phyloP scores from a whole-genome alignment of 495 filamentous ascomycete genomes.

The Cryomyces minteri region DNA sequence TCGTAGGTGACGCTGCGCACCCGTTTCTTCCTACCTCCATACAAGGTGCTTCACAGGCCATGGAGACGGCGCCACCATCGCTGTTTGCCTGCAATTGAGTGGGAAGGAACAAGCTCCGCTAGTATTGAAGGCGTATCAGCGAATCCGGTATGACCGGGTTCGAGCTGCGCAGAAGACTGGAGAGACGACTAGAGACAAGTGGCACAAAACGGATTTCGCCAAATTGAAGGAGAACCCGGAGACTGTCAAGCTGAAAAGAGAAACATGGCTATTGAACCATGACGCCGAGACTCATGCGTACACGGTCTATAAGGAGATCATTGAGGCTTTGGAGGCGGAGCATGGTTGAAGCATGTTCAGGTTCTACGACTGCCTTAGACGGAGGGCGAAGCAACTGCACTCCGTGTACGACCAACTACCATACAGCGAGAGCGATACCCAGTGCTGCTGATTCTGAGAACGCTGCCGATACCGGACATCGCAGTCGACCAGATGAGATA shows the following conservation, averaged over 20 bases:
- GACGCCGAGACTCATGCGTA: slow-evolving; percentile 18
- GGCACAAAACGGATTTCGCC: slow-evolving; percentile 21
- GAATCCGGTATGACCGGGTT: slow-evolving; percentile 18
- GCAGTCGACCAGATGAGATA: too few relatives aligned
- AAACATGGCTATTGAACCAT: slow-evolving; percentile 17
- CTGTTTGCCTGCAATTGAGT: slow-evolving; percentile 15
- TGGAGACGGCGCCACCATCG: slow-evolving; percentile 20
- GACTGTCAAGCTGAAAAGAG: slow-evolving; percentile 14
- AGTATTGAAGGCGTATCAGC: slow-evolving; percentile 13
- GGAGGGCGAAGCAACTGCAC: too few relatives aligned
- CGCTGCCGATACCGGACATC: too few relatives aligned
- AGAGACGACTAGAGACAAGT: slow-evolving; percentile 14
- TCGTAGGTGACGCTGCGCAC: slow-evolving; percentile 21
- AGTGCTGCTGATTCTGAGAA: too few relatives aligned
- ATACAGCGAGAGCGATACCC: too few relatives aligned
- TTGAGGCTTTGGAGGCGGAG: too few relatives aligned
- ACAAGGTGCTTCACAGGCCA: slow-evolving; percentile 19
- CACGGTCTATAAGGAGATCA: slow-evolving; percentile 4
- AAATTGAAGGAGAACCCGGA: slow-evolving; percentile 16
- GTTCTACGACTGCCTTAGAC: too few relatives aligned
- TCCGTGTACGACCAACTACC: too few relatives aligned
- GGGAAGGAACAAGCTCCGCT: slow-evolving; percentile 6
- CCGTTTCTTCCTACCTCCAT: slow-evolving; percentile 20
- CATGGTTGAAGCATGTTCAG: too few relatives aligned
- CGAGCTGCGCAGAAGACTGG: slow-evolving; percentile 16